Evolutionary conservation across 2,329 filamentous ascomycete genomes (phyloP), one percentile per base, ranked within the genome.

Genomic region (Blastomyces gilchristii): DNA sequence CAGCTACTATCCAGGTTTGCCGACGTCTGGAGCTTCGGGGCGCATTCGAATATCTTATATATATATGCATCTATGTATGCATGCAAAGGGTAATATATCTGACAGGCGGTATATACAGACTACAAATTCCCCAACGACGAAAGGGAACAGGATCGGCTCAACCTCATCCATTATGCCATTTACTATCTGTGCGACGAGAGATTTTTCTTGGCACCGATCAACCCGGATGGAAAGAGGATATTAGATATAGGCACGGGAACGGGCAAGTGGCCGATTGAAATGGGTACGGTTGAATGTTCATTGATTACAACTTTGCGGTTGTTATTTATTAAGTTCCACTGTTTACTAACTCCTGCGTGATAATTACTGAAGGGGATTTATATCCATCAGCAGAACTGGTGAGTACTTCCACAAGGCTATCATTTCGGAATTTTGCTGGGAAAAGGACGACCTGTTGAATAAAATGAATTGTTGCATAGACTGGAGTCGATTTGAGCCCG

Each of bases 41-140:
- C n/a, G 14, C 39, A 9, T 41, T 57, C 11, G 37, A 39, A 39
- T 39, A 34, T 57, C 31, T 37, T 14, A 31, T 60, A 41, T 45
- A 60, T 11, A 54, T 34, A 54, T n/a, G 7, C 14, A 39, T 39
- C 34, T 37, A 9, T 37, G 7, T 37, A 37, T 37, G 34, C 7
- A 37, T 37, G 34, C 9, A 37, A 9, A 37, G 34, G 2, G 8
- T 12, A 9, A 39, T 12, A 11, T 11, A 39, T 39, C 49, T 50
- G 49, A 50, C 49, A 22, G 12, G 53, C 9, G 34, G 37, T 47
- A n/a, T 62, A 7, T 11, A 6, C 52, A 63, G 61, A 16, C 28
- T 64, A 68, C 52, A 45, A 64, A 16, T 75, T 74, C 28, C 75
- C 75, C 18, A 77, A 78, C 34, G 75, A 78, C 31, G 74, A 77